A percentile compares a stretch with the other conserved stretches of the same genome.
These are phyloP conservation scores for Asterophora lycoperdoides DNA, from an alignment of 768 basidiomycete genomes.

Conservation along the genomic window DNA sequence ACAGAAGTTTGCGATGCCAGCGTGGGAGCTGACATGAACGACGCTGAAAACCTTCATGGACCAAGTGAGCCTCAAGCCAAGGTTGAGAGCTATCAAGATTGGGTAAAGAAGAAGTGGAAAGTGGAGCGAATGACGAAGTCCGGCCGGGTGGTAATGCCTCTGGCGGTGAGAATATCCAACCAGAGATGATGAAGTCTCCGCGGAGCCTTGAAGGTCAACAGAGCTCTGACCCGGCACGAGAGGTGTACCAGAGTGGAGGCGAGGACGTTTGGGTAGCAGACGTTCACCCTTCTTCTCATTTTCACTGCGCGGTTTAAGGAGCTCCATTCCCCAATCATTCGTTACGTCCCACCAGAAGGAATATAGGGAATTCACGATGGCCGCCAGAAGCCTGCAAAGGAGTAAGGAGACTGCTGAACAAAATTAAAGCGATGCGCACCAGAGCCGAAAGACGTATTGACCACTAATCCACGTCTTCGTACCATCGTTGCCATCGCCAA, in stretches of 20 bases:
- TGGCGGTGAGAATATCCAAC: slow-evolving; percentile 14
- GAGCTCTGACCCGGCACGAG: slow-evolving; percentile 17
- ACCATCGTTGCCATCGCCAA: slow-evolving; percentile 40
- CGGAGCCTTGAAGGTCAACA: slow-evolving; percentile 5
- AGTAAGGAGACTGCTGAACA: slow-evolving; percentile 4
- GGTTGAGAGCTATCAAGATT: slow-evolving; percentile 73
- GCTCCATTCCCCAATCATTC: slow-evolving; percentile 92
- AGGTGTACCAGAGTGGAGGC: slow-evolving; percentile 38
- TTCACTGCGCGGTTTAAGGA: slow-evolving; percentile 45
- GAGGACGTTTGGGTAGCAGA: slow-evolving; percentile 40
- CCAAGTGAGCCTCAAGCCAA: slow-evolving; percentile 91
- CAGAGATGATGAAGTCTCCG: slow-evolving; percentile 3
- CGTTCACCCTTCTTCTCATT: slow-evolving; percentile 24
- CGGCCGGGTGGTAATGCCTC: slow-evolving; percentile 50
- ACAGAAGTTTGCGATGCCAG: slow-evolving; percentile 81
- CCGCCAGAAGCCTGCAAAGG: slow-evolving; percentile 68
- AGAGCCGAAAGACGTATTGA: slow-evolving; percentile 76
- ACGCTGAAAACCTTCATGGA: slow-evolving; percentile 86
- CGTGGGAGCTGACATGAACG: slow-evolving; percentile 72
- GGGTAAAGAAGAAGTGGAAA: slow-evolving; percentile 86
- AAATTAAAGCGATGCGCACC: slow-evolving; percentile 43
- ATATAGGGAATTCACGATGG: slow-evolving; percentile 84
- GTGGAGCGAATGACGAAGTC: slow-evolving; percentile 70
- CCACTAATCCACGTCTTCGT: slow-evolving; percentile 67
- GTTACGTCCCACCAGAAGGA: slow-evolving; percentile 99